phyloP scores from a whole-genome alignment of 1,284 basidiomycete species.

The Taiwanofungus camphoratus region DNA sequence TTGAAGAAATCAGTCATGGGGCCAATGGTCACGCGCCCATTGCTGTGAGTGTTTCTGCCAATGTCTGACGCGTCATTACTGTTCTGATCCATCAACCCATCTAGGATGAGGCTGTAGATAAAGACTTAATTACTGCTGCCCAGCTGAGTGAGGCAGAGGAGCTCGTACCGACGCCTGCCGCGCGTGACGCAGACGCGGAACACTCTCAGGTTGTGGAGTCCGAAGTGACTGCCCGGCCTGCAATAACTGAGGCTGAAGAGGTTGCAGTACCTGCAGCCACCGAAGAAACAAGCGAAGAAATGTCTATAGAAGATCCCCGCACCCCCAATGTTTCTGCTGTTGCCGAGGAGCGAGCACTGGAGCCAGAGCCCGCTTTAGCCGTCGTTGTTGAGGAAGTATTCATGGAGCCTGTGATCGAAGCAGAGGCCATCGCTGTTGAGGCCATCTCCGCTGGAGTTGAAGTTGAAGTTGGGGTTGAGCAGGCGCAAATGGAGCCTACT shows the following conservation, averaged over 20 bases:
- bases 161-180: too few relatives aligned
- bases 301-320: too few relatives aligned
- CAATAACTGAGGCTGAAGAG: slow-evolving; percentile 1
- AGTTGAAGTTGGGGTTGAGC: neutral
- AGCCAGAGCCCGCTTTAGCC: slow-evolving; percentile 9
- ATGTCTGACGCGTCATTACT: neutral
- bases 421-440: neutral
- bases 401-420: slow-evolving; percentile 2
- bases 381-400: slow-evolving; percentile 1
- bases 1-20: neutral
- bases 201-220: neutral
- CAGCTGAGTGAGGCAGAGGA: too few relatives aligned
- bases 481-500: too few relatives aligned
- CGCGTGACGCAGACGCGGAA: too few relatives aligned
- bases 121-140: too few relatives aligned
- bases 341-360: neutral
- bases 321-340: slow-evolving; percentile 1
- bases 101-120: neutral
- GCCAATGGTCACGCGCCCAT: slow-evolving; percentile 3
- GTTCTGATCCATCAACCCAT: slow-evolving; percentile 2
- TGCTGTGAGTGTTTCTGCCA: slow-evolving; percentile 1
- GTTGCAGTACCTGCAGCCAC: slow-evolving; percentile 3
- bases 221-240: slow-evolving; percentile 1
- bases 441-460: neutral
- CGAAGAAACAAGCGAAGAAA: too few relatives aligned